A percentile compares a stretch with the other conserved stretches of the same genome.
Evolutionary conservation across 257 asterid genomes (phyloP).

Genomic region (Datura wrightii): DNA sequence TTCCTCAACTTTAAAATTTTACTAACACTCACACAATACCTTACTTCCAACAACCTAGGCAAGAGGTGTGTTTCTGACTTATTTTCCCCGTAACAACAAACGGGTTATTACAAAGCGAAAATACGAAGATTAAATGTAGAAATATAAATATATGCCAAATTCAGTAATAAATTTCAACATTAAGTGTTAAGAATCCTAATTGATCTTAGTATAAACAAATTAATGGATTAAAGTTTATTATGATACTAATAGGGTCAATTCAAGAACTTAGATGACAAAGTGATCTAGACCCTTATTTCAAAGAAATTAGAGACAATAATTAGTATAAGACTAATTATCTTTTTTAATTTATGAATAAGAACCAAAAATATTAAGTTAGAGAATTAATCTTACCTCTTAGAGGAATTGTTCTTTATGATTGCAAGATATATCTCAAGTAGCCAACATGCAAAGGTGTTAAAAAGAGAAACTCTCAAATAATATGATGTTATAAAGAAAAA

Average conservation of each 20-base stretch:
- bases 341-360: too few relatives aligned
- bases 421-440: neutral
- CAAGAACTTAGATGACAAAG: too few relatives aligned
- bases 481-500: constrained; percentile 5
- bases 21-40: too few relatives aligned
- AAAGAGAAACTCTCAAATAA: neutral
- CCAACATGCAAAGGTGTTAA: neutral
- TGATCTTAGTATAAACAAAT: neutral
- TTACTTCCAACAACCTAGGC: too few relatives aligned
- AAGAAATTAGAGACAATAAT: too few relatives aligned
- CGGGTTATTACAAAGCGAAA: too few relatives aligned
- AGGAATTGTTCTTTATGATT: neutral
- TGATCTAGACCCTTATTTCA: too few relatives aligned
- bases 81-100: too few relatives aligned
- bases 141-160: neutral
- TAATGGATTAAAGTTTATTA: neutral
- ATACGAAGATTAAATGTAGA: too few relatives aligned
- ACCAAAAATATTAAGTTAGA: neutral
- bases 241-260: neutral
- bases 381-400: neutral
- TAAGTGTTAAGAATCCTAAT: neutral
- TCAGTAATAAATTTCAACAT: neutral
- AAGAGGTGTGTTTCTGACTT: too few relatives aligned
- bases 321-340: too few relatives aligned
- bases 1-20: too few relatives aligned